phyloP scores from a whole-genome alignment of 208 protist genomes.

The Trypanosoma congolense region DNA sequence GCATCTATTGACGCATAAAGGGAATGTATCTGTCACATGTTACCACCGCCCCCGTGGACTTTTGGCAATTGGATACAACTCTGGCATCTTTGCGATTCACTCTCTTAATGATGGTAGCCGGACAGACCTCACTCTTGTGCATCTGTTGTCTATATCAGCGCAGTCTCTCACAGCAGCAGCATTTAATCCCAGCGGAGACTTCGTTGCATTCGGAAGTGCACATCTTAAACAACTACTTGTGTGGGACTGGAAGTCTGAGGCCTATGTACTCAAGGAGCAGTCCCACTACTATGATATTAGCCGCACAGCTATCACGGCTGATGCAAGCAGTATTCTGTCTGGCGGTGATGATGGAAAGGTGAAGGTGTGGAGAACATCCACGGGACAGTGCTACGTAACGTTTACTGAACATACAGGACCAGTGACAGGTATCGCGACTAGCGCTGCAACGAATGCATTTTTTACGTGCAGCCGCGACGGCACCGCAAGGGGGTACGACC shows the following conservation, averaged over 20 bases:
- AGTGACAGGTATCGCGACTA: conserved; percentile 79
- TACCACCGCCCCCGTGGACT: conserved; percentile 77
- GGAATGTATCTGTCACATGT: conserved; percentile 66
- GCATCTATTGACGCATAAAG: conserved; percentile 86
- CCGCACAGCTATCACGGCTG: conserved; percentile 83
- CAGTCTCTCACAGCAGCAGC: conserved; percentile 82
- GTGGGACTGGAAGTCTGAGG: conserved; percentile 92
- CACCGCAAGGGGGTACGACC: conserved; percentile 88
- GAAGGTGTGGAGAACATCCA: conserved; percentile 90
- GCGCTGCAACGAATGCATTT: conserved; percentile 82
- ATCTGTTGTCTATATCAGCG: conserved; percentile 90
- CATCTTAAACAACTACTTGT: conserved; percentile 90
- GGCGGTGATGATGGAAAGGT: conserved; percentile 92
- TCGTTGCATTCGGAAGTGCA: conserved; percentile 84
- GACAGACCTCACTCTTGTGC: conserved; percentile 54
- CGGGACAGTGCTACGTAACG: conserved; percentile 91
- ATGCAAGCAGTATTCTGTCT: conserved; percentile 85
- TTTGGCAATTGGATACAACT: conserved; percentile 86
- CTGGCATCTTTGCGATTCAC: conserved; percentile 89
- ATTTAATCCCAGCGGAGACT: conserved; percentile 79
- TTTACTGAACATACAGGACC: conserved; percentile 88
- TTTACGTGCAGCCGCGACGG: conserved; percentile 90
- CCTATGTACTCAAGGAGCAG: conserved; percentile 92
- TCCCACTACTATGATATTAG: conserved; percentile 91
- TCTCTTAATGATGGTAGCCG: conserved; percentile 29